Evolutionary conservation across 2,329 filamentous ascomycete genomes (phyloP).

Genomic region (Tolypocladium pustulatum): DNA sequence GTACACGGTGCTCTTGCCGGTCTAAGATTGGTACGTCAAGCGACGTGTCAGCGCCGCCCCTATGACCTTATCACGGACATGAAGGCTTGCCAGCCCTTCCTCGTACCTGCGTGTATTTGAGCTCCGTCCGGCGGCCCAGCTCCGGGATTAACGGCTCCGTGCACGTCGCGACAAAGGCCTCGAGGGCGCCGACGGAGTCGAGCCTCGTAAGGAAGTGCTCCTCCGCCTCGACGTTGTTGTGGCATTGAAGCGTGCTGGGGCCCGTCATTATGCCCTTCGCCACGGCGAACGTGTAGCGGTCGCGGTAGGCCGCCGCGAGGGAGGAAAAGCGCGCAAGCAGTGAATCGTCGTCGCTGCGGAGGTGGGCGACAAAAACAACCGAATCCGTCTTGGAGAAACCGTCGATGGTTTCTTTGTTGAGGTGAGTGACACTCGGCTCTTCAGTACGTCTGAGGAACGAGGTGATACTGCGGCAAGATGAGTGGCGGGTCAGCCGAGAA

Average conservation of each 20-base stretch:
- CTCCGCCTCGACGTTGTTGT: constrained; percentile 28
- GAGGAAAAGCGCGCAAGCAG: constrained; percentile 18
- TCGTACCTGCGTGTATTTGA: constrained; percentile 23
- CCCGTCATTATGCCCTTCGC: neutral
- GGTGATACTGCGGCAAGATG: constrained; percentile 15
- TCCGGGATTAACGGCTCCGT: constrained; percentile 29
- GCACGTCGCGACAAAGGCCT: constrained; percentile 27
- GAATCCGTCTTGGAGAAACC: constrained; percentile 28
- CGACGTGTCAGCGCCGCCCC: neutral
- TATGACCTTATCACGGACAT: neutral
- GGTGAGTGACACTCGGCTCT: constrained; percentile 11
- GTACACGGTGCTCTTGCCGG: constrained; percentile 24
- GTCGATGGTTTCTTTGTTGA: constrained; percentile 2
- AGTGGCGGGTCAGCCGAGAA: neutral
- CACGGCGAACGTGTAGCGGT: constrained; percentile 32
- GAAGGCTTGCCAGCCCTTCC: neutral
- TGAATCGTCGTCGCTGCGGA: constrained; percentile 17
- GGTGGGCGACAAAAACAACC: constrained; percentile 29
- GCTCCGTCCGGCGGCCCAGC: constrained; percentile 33
- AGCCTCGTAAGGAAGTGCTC: constrained; percentile 22
- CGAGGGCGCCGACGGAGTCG: constrained; percentile 18
- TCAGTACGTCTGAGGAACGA: constrained; percentile 16
- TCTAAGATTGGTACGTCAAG: neutral
- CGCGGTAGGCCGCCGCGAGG: constrained; percentile 23
- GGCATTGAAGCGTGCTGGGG: constrained; percentile 22